Evolutionary conservation across 768 basidiomycete species (phyloP), one percentile per base, ranked within the genome.

Genomic region (Leccinum truebloodii): DNA sequence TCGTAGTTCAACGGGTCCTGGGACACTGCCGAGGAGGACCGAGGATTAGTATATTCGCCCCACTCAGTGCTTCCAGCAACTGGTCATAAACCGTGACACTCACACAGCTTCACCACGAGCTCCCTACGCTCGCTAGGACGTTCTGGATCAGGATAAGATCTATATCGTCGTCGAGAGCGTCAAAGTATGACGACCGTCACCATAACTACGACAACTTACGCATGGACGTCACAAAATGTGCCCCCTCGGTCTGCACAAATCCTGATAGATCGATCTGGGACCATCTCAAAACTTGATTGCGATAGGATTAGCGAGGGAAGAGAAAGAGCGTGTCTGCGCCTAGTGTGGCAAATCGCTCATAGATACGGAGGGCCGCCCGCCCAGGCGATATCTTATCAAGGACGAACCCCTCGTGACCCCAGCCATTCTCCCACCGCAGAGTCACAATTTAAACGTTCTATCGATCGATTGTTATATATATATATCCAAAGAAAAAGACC

Each of bases 171-270:
- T 58, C 26, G 2, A 44, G 32, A 52, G 12, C 51, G 18, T 54
- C 41, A 55, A 30, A 12, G 30, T 0, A 24, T 14, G 1, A 46
- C 20, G 2, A 20, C 10, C 44, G 20, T 46, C 44, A 22, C 6
- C 44, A 46, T 46, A 46, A 13, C 44, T 46, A 22, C 20, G 20
- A 16, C 30, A 1, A 80, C 85, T 64, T 65, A 89, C 83, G 92
- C 92, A 73, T 93, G 86, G 35, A 94, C 85, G 71, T 95, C 94
- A 68, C 92, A 94, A 75, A 94, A 96, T 0, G 94, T 97, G 5
- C 95, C 95, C 37, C 94, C 94, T 75, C 93, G 79, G 73, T 95
- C 93, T 7, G 90, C 90, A 67, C 90, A 92, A 63, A 95, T 92
- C 56, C 87, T 83, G 59, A 94, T 88, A 13, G 92, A 94, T 65